Evolutionary conservation across 441 rosid genomes (phyloP).

Genomic region (Hura crepitans): DNA sequence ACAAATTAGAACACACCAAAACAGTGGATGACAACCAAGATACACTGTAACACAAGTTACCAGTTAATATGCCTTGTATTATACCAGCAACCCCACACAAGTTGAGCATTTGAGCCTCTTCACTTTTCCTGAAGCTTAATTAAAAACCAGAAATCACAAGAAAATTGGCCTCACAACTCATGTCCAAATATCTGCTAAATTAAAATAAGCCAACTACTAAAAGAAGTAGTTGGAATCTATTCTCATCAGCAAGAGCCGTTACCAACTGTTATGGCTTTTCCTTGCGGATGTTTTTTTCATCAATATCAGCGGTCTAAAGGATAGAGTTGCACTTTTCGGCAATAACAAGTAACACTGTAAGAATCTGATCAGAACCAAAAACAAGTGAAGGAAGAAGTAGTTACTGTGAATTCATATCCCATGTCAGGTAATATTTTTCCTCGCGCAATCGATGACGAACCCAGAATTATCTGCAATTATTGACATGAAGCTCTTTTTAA

Average conservation of each 20-base stretch:
- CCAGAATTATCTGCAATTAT: conserved; percentile 63
- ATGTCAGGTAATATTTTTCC: conserved; percentile 64
- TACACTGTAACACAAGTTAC: background rate
- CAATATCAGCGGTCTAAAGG: conserved; percentile 80
- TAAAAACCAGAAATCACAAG: background rate
- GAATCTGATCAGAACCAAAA: background rate
- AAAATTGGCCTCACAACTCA: too few species aligned
- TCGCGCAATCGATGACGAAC: conserved; percentile 74
- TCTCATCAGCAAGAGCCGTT: conserved; percentile 64
- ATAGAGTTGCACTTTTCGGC: background rate
- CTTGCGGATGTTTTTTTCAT: conserved; percentile 72
- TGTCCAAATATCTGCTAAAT: background rate
- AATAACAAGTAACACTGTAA: background rate
- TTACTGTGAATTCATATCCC: conserved; percentile 82
- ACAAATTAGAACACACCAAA: background rate
- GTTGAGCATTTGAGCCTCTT: background rate
- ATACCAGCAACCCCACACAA: background rate
- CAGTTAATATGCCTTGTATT: background rate
- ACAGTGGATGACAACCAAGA: background rate
- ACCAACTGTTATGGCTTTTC: conserved; percentile 90
- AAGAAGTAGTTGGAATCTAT: background rate
- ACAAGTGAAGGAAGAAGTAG: background rate
- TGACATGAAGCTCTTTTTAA: background rate
- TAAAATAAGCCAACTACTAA: background rate
- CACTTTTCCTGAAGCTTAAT: background rate